These are phyloP conservation scores for Endocarpon pusillum DNA, from an alignment of 495 filamentous ascomycete genomes.

Conservation along the genomic window DNA sequence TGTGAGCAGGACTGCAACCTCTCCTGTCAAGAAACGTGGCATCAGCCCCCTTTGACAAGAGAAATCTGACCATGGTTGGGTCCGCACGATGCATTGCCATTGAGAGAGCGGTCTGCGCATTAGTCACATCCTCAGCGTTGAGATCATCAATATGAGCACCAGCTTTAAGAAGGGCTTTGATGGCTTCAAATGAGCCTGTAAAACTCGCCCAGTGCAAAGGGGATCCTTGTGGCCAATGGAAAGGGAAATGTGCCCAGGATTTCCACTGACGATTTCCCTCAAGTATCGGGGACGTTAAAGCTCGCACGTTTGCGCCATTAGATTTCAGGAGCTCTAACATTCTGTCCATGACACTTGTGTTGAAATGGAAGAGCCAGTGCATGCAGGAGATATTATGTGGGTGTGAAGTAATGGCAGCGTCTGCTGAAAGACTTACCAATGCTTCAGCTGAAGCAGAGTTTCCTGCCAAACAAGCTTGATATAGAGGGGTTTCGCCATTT, in stretches of 20 bases:
- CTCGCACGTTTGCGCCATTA: neutral
- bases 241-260: slow-evolving; percentile 10
- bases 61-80: neutral
- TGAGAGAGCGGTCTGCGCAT: slow-evolving; percentile 2
- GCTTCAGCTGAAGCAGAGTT: slow-evolving; percentile 9
- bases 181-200: slow-evolving; percentile 8
- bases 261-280: neutral
- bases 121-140: neutral
- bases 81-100: slow-evolving; percentile 8
- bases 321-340: slow-evolving; percentile 2
- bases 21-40: neutral
- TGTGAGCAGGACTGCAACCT: slow-evolving; percentile 4
- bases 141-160: slow-evolving; percentile 8
- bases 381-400: slow-evolving; percentile 8
- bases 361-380: slow-evolving; percentile 12
- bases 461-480: slow-evolving; percentile 17
- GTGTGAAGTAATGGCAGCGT: slow-evolving; percentile 6
- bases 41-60: slow-evolving; percentile 1
- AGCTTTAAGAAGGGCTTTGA: slow-evolving; percentile 8
- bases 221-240: slow-evolving; percentile 15
- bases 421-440: slow-evolving; percentile 11
- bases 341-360: neutral
- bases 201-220: slow-evolving; percentile 18
- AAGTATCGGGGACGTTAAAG: neutral
- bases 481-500: slow-evolving; percentile 14